phyloP scores from a whole-genome alignment of 805 yeast genomes.

The Lachancea dasiensis region DNA sequence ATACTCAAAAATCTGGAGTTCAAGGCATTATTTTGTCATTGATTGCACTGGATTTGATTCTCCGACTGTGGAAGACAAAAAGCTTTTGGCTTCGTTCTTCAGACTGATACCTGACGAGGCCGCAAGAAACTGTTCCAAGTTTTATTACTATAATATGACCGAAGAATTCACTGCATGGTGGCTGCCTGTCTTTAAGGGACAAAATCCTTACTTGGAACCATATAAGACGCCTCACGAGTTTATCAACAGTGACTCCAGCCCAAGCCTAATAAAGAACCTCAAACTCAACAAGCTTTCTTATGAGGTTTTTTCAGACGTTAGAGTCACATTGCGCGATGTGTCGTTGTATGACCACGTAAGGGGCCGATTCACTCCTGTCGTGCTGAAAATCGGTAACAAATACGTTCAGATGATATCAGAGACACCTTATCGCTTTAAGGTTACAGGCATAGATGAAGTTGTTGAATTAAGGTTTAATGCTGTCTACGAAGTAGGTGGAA shows the following conservation, averaged over 20 bases:
- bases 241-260: slow-evolving; percentile 42
- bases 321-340: slow-evolving; percentile 48
- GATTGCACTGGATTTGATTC: slow-evolving; percentile 63
- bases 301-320: slow-evolving; percentile 41
- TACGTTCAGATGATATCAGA: slow-evolving; percentile 52
- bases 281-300: slow-evolving; percentile 41
- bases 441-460: slow-evolving; percentile 30
- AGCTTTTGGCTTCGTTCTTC: slow-evolving; percentile 19
- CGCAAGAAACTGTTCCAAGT: slow-evolving; percentile 45
- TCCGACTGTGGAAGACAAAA: slow-evolving; percentile 17
- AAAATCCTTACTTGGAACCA: slow-evolving; percentile 23
- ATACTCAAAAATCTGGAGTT: slow-evolving; percentile 66
- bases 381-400: slow-evolving; percentile 62
- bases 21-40: slow-evolving; percentile 52
- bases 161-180: slow-evolving; percentile 24
- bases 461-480: slow-evolving; percentile 38
- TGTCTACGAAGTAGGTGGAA: slow-evolving; percentile 37
- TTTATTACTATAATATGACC: slow-evolving; percentile 43
- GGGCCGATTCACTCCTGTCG: slow-evolving; percentile 52
- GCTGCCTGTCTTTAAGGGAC: slow-evolving; percentile 20
- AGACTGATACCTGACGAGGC: slow-evolving; percentile 48
- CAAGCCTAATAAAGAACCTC: slow-evolving; percentile 37
- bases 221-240: slow-evolving; percentile 34
- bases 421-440: slow-evolving; percentile 38
- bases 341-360: slow-evolving; percentile 44